Percentiles rank a stretch among this genome's conserved stretches.
phyloP scores from a whole-genome alignment of 2,329 filamentous ascomycete species.

The Aureobasidium sp. region DNA sequence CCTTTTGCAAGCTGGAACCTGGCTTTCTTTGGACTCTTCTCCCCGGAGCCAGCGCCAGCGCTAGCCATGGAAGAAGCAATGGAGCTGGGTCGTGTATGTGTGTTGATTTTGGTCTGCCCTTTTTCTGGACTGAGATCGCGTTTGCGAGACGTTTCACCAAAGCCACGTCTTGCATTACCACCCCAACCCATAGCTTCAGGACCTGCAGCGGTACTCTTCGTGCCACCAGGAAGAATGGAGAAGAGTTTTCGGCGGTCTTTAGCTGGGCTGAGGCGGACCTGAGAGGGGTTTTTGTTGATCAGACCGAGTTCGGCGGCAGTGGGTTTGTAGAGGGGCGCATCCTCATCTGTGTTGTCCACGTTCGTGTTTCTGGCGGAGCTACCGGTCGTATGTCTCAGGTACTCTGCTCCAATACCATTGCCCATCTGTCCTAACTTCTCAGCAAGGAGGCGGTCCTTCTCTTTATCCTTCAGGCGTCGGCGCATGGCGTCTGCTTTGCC shows the following conservation, averaged over 20 bases:
- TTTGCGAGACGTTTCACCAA: conserved; percentile 23
- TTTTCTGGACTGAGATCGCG: conserved; percentile 25
- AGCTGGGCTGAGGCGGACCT: conserved; percentile 36
- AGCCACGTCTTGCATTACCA: conserved; percentile 36
- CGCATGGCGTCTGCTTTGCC: conserved; percentile 45
- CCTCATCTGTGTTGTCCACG: conserved; percentile 15
- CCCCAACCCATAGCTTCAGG: conserved; percentile 42
- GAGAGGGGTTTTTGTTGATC: conserved; percentile 37
- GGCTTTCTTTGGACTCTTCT: conserved; percentile 34
- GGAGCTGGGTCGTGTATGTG: neutral
- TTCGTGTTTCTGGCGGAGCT: conserved; percentile 13
- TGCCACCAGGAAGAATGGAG: conserved; percentile 24
- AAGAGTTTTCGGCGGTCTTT: conserved; percentile 36
- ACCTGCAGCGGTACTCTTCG: conserved; percentile 26
- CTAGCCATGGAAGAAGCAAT: conserved; percentile 5
- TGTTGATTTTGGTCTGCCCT: conserved; percentile 25
- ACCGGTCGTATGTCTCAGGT: conserved; percentile 46
- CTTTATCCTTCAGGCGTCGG: conserved; percentile 48
- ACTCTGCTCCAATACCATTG: conserved; percentile 61
- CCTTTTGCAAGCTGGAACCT: conserved; percentile 42
- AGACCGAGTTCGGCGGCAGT: conserved; percentile 35
- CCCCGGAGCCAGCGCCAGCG: conserved; percentile 30
- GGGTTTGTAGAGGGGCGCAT: conserved; percentile 20
- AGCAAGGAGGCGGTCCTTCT: conserved; percentile 67
- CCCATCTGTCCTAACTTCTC: conserved; percentile 60